A percentile compares a stretch with the other conserved stretches of the same genome.
phyloP scores from a whole-genome alignment of 805 yeast genomes.

The Lipomyces spencermartinsiae region DNA sequence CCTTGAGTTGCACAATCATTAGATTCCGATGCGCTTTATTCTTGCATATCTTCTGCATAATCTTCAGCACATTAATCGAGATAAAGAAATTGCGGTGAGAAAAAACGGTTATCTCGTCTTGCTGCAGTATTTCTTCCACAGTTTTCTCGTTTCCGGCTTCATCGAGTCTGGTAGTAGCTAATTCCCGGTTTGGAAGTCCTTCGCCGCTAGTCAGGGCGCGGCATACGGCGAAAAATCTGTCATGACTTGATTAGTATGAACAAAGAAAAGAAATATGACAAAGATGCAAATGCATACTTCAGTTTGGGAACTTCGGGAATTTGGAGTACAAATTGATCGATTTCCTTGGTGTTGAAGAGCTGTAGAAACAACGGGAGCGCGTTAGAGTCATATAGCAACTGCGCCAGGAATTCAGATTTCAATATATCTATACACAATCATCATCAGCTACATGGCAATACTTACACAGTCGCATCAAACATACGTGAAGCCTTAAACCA shows the following conservation, averaged over 20 bases:
- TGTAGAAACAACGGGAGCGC: conserved; percentile 32
- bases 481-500: conserved; percentile 78
- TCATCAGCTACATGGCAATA: conserved; percentile 3
- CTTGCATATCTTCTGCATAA: conserved; percentile 63
- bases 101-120: conserved; percentile 34
- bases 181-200: conserved; percentile 24
- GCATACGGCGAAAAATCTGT: conserved; percentile 40
- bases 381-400: conserved; percentile 72
- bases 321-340: conserved; percentile 29
- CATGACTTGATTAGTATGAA: neutral
- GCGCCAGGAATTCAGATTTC: conserved; percentile 75
- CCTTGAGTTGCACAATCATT: conserved; percentile 49
- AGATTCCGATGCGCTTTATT: conserved; percentile 77
- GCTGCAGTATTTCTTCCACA: conserved; percentile 17
- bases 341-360: conserved; percentile 32
- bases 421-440: conserved; percentile 53
- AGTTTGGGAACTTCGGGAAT: conserved; percentile 40
- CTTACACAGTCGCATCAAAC: conserved; percentile 1
- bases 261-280: neutral
- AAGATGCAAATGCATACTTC: neutral
- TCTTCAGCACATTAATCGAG: conserved; percentile 57
- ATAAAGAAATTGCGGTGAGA: conserved; percentile 43
- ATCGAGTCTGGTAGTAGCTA: conserved; percentile 9
- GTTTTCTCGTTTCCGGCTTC: conserved; percentile 10
- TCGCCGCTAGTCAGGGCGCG: conserved; percentile 31